Evolutionary conservation across 2,329 filamentous ascomycete species (phyloP).

Genomic region (Ophiostoma sp.): DNA sequence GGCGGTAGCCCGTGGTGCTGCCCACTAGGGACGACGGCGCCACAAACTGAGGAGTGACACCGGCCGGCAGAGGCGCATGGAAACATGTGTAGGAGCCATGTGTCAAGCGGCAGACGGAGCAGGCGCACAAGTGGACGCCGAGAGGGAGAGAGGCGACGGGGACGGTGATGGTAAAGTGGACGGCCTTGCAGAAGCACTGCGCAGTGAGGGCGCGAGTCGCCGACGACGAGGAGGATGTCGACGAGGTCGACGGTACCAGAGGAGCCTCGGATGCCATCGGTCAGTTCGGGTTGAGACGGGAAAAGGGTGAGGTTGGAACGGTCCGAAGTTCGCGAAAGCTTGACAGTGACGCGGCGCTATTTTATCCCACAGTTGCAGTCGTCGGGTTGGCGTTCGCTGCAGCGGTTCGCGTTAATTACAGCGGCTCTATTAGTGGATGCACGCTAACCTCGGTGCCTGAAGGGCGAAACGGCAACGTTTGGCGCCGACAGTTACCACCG

Average conservation of each 20-base stretch:
- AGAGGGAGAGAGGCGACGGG: neutral
- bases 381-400: neutral
- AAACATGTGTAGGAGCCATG: conserved; percentile 16
- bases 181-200: conserved; percentile 3
- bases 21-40: neutral
- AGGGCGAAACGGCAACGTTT: neutral
- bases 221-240: too few species aligned
- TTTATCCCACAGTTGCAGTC: neutral
- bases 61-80: conserved; percentile 4
- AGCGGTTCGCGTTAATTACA: neutral
- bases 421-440: neutral
- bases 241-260: neutral
- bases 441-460: neutral
- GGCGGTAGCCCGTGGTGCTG: neutral
- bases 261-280: neutral
- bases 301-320: neutral
- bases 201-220: neutral
- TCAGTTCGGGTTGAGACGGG: neutral
- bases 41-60: neutral
- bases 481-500: neutral
- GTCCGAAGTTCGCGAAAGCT: neutral
- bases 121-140: conserved; percentile 16
- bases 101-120: conserved; percentile 12
- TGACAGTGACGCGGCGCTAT: neutral
- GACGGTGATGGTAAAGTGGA: conserved; percentile 11